Conservation (phyloP, 2,329 filamentous ascomycete species). For the Fusarium sp. region DNA sequence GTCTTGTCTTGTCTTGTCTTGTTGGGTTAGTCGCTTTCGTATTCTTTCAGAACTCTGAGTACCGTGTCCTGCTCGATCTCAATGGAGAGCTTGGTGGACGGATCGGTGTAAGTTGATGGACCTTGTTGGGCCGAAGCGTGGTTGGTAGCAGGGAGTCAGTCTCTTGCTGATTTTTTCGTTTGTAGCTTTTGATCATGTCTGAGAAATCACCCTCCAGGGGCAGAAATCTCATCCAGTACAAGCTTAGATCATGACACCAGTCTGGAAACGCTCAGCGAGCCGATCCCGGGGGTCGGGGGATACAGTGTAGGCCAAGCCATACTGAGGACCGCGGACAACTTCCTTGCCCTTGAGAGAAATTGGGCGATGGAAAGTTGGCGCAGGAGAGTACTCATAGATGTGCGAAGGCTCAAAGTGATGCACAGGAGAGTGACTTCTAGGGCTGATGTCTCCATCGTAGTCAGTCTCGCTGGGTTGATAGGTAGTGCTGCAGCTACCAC, state of each 20-base stretch:
- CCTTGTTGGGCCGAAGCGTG: neutral
- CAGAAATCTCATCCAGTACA: constrained; percentile 24
- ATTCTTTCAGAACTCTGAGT: neutral
- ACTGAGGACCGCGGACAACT: constrained; percentile 46
- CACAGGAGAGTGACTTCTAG: constrained; percentile 29
- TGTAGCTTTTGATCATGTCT: constrained; percentile 51
- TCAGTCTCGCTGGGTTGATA: constrained; percentile 54
- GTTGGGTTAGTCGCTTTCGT: neutral
- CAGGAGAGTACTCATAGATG: constrained; percentile 17
- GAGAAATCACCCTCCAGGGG: constrained; percentile 51
- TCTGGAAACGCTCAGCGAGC: constrained; percentile 26
- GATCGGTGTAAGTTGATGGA: constrained; percentile 1
- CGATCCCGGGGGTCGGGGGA: constrained; percentile 51
- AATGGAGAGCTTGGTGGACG: constrained; percentile 19
- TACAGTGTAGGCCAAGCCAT: constrained; percentile 49
- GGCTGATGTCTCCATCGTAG: constrained; percentile 32
- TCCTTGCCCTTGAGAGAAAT: constrained; percentile 56
- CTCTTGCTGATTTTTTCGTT: neutral
- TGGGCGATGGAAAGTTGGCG: constrained; percentile 32
- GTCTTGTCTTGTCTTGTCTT: neutral
- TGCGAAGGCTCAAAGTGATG: constrained; percentile 6
- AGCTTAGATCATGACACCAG: constrained; percentile 29
- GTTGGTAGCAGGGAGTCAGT: neutral
- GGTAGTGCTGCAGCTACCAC: constrained; percentile 58
- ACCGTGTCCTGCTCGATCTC: constrained; percentile 24